These are phyloP conservation scores for Neopestalotiopsis sp. DNA, from an alignment of 2,329 filamentous ascomycete genomes.

Conservation along the genomic window DNA sequence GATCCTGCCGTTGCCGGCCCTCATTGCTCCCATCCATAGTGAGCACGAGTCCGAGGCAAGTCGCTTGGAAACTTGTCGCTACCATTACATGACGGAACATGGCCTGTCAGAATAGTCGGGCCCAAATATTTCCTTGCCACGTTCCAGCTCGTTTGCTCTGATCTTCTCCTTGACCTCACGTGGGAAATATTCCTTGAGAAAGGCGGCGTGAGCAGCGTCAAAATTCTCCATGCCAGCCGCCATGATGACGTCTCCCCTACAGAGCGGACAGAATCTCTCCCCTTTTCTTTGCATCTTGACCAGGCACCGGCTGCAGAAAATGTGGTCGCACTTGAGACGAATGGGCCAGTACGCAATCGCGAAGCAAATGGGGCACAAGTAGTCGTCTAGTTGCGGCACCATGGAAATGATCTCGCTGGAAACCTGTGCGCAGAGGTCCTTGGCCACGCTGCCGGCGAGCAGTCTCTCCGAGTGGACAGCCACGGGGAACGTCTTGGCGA, in stretches of 20 bases:
- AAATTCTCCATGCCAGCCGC: conserved; percentile 73
- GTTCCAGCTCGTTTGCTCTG: conserved; percentile 74
- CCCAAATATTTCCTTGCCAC: conserved; percentile 75
- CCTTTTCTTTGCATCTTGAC: conserved; percentile 77
- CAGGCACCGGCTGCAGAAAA: conserved; percentile 85
- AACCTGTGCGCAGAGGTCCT: conserved; percentile 76
- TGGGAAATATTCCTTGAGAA: conserved; percentile 77
- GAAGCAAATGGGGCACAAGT: conserved; percentile 81
- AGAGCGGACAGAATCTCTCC: conserved; percentile 76
- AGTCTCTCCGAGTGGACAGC: conserved; percentile 64
- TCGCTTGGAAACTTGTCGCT: neutral
- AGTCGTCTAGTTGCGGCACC: conserved; percentile 84
- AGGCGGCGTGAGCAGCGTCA: conserved; percentile 70
- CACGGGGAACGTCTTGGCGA: conserved; percentile 65
- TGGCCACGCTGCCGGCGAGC: conserved; percentile 71
- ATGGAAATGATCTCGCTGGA: conserved; percentile 73
- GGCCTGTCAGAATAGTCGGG: conserved; percentile 64
- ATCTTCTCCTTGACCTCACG: conserved; percentile 71
- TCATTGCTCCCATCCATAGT: too few relatives aligned
- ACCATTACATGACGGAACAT: conserved; percentile 64
- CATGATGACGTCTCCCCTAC: conserved; percentile 73
- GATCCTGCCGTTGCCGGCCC: too few relatives aligned
- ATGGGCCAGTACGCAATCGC: conserved; percentile 82
- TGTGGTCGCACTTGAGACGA: conserved; percentile 74
- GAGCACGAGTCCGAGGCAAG: too few relatives aligned